Base-by-base conservation (phyloP, 768 basidiomycete species). In the Amanita inopinata region DNA sequence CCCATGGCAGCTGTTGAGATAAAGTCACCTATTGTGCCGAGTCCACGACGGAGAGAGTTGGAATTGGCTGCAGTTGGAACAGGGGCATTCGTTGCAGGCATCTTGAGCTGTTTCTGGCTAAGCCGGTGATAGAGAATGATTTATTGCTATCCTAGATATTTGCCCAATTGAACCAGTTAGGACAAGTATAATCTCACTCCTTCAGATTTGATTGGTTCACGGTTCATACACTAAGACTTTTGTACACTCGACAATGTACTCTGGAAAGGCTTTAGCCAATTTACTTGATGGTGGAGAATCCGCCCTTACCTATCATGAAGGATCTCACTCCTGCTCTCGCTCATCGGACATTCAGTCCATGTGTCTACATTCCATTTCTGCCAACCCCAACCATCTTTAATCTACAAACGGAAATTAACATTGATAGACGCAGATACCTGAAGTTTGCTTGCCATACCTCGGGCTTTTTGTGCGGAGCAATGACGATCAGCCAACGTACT, bases 391-490 rank as follows among this genome's bases (percentile, higher is more conserved):
- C 74, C 74, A 5, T 70, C 66, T 60, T 79, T 80, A 49, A 82
- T 74, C 79, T 80, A 30, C 6, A 30, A 34, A 30, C 12, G 39
- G 23, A 5, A n/a, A n/a, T n/a, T n/a, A n/a, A n/a, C n/a, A n/a
- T n/a, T n/a, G n/a, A 12, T 22, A 9, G 10, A 20, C 11, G 8
- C 8, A 46, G 7, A 1, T 14, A 25, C 39, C 11, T n/a, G 45
- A n/a, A 31, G 41, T 31, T 24, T 11, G 12, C n/a, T n/a, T n/a
- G 5, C 44, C 53, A 30, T 49, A 81, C 82, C 59, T 82, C 80
- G 14, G 83, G 83, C 49, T 76, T 82, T 59, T 86, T 87, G 58
- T 85, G 83, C 15, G 83, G 82, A 2, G 80, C 80, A 24, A 83
- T 60, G 4, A 86, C 67, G 24, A 83, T 68, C 6, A 88, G 64